Evolutionary conservation across 495 filamentous ascomycete species (phyloP), one percentile per base, ranked within the genome.

Genomic region (Collariella sp.): DNA sequence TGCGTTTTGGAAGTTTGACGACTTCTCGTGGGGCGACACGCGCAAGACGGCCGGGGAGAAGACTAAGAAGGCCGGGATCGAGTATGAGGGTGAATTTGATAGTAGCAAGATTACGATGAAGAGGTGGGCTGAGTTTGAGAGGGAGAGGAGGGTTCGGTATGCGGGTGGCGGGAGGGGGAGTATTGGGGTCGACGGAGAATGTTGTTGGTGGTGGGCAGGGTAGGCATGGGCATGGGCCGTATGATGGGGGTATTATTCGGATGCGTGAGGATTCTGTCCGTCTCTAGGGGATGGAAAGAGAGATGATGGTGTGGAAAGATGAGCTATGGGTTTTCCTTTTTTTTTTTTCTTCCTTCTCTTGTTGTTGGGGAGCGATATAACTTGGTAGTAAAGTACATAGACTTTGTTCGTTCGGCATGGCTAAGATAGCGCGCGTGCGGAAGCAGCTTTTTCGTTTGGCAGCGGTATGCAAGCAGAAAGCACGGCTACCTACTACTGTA

Each of bases 1-100:
- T 63, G 87, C 94, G 6, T 99, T 89, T 75, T 99, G 94, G 94
- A 96, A 99, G 68, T 99, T 99, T 67, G 94, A 99, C 64, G 94
- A 99, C 71, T 99, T 99, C 76, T 93, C 87, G 64, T 99, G 94
- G 93, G 94, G 94, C 57, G 94, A 99, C 61, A 99, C 94, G 24
- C 82, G 94, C 24, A 94, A 97, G 80, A 95, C 91, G 12, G 89
- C 84, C 1, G 91, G 89, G 2, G 94, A 94, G 63, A 89, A 88
- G 74, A 82, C 79, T 10, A 88, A 89, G 74, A 77, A 78, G 59
- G 81, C 81, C 1, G 87, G 87, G 40, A 85, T 86, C 26, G 88
- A 89, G 58, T 85, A 85, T 52, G 91, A 97, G 72, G 94, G 94
- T 53, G 91, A 96, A 70, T 97, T 97, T 68, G 91, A 97, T 64